These are phyloP conservation scores for Tetradesmus obliquus DNA, from an alignment of 139 green algal species.

Conservation along the genomic window DNA sequence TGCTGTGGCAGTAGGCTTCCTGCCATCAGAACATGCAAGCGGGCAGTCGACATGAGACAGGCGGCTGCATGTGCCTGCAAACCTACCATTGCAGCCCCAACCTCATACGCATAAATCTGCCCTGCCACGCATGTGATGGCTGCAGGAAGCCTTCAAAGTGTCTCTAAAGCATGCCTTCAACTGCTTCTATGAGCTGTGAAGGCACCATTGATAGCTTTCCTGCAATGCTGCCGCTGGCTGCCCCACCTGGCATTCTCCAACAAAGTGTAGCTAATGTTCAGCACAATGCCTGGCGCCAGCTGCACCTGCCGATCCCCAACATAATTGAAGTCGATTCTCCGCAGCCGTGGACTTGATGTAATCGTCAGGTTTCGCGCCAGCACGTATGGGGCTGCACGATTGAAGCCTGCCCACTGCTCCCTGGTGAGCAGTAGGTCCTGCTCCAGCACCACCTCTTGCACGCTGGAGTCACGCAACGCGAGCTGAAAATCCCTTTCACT, in stretches of 20 bases:
- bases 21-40: too few species aligned
- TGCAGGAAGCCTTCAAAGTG: background rate
- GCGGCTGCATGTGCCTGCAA: background rate
- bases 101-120: background rate
- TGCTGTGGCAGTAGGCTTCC: too few species aligned
- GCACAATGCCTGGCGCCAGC: background rate
- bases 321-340: conserved; percentile 5
- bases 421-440: conserved; percentile 4
- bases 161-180: background rate
- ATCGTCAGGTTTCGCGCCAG: conserved; percentile 1
- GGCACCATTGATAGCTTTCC: background rate
- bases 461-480: conserved; percentile 10
- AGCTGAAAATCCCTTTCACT: background rate
- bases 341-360: background rate
- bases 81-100: background rate
- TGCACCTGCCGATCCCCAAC: background rate
- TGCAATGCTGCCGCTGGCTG: background rate
- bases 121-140: background rate
- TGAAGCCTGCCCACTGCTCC: background rate
- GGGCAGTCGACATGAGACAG: background rate
- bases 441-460: background rate
- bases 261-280: background rate
- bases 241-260: conserved; percentile 17
- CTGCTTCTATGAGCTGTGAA: background rate
- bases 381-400: background rate